These are phyloP conservation scores for Ilex paraguariensis DNA, from an alignment of 305 asterid species.

Conservation along the genomic window DNA sequence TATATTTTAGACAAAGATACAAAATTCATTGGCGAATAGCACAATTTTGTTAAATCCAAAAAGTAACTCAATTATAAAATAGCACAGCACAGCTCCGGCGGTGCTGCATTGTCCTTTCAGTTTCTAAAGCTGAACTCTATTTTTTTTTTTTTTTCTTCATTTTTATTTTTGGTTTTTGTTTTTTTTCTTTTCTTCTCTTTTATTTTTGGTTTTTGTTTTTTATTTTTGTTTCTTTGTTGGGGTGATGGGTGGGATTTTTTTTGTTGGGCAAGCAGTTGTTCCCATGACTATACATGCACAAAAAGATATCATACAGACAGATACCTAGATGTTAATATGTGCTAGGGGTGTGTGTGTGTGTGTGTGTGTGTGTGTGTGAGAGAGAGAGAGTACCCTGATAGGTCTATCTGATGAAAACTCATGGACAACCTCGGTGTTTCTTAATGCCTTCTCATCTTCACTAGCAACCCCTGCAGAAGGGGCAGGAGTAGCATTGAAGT, in stretches of 20 bases:
- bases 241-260: neutral
- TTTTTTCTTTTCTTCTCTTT: too few species aligned
- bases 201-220: too few species aligned
- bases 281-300: neutral
- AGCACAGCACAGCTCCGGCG: neutral
- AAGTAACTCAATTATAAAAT: neutral
- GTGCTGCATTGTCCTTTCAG: too few species aligned
- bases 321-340: neutral
- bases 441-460: constrained; percentile 32
- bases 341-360: neutral
- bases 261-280: too few species aligned
- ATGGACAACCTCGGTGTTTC: constrained; percentile 41
- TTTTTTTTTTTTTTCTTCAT: too few species aligned
- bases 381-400: constrained; percentile 26
- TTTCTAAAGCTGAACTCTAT: neutral
- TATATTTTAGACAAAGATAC: too few species aligned
- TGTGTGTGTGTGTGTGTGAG: neutral
- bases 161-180: too few species aligned
- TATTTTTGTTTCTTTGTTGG: too few species aligned
- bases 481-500: constrained; percentile 27
- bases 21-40: too few species aligned
- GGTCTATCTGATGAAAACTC: constrained; percentile 70
- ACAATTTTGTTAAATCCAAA: neutral
- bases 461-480: constrained; percentile 24
- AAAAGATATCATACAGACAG: neutral